Conservation (phyloP, 345 rosid genomes). For the Aegle marmelos region DNA sequence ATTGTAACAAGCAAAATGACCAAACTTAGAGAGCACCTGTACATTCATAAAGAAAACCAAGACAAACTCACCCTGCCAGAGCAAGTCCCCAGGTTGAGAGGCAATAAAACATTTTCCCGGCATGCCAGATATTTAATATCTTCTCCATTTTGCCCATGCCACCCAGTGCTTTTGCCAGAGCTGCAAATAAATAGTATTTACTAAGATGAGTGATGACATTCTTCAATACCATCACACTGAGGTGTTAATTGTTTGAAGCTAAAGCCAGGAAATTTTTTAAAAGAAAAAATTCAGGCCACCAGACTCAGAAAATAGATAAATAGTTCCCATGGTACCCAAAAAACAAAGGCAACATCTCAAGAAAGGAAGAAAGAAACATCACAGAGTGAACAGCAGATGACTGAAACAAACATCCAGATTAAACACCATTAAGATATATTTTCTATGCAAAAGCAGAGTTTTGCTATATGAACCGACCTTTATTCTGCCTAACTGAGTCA, state of each 20-base stretch:
- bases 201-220: not conserved
- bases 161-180: constrained; percentile 60
- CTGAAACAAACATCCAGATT: not conserved
- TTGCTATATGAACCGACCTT: not conserved
- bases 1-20: not conserved
- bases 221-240: not conserved
- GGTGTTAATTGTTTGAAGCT: not conserved
- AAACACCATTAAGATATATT: not conserved
- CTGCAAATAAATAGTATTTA: constrained; percentile 39
- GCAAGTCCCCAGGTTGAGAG: constrained; percentile 91
- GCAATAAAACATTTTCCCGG: constrained; percentile 73
- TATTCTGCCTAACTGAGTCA: not conserved
- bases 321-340: not conserved
- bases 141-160: constrained; percentile 67
- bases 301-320: not conserved
- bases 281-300: not conserved
- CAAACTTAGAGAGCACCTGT: not conserved
- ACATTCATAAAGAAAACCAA: not conserved
- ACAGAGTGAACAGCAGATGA: not conserved
- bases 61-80: constrained; percentile 59
- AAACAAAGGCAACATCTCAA: not conserved
- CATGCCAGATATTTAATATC: constrained; percentile 78
- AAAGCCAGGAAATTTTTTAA: not conserved
- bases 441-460: not conserved
- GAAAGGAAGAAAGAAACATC: not conserved